phyloP scores from a whole-genome alignment of 208 protist species.

The Trypanosoma melophagium region DNA sequence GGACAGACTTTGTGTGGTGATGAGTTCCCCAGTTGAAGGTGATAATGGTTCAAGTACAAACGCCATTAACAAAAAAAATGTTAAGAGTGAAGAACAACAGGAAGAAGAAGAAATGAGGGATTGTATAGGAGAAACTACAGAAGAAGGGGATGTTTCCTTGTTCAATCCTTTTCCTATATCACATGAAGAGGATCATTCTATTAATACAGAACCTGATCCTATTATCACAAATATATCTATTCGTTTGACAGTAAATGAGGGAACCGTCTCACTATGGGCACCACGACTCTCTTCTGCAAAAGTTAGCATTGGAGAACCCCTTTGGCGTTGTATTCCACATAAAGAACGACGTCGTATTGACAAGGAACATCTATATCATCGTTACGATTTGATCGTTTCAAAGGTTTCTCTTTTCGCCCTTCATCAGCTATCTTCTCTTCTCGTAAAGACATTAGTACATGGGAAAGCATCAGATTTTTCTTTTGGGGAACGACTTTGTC shows the following conservation, averaged over 20 bases:
- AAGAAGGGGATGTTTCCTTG: constrained; percentile 9
- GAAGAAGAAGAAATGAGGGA: background rate
- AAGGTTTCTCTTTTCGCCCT: constrained; percentile 22
- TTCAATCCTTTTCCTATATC: background rate
- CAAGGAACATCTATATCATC: constrained; percentile 23
- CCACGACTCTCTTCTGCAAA: constrained; percentile 62
- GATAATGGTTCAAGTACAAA: background rate
- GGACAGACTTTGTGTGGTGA: constrained; percentile 4
- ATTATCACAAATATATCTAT: constrained; percentile 18
- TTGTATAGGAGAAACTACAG: background rate
- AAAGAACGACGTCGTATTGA: constrained; percentile 14
- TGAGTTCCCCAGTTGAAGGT: background rate
- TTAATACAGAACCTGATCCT: background rate
- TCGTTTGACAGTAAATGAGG: constrained; percentile 18
- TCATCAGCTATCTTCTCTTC: constrained; percentile 11
- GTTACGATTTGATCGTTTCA: constrained; percentile 24
- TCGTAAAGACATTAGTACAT: constrained; percentile 18
- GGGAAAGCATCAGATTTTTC: constrained; percentile 13
- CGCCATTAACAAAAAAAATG: too few species aligned
- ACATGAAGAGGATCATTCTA: background rate
- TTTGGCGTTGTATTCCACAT: constrained; percentile 50
- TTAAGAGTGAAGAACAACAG: background rate
- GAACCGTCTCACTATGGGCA: constrained; percentile 37
- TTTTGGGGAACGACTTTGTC: constrained; percentile 21
- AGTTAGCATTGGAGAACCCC: constrained; percentile 49